Evolutionary conservation across 345 rosid species (phyloP), one percentile per base, ranked within the genome.

Genomic region (Syzygium oleosum): DNA sequence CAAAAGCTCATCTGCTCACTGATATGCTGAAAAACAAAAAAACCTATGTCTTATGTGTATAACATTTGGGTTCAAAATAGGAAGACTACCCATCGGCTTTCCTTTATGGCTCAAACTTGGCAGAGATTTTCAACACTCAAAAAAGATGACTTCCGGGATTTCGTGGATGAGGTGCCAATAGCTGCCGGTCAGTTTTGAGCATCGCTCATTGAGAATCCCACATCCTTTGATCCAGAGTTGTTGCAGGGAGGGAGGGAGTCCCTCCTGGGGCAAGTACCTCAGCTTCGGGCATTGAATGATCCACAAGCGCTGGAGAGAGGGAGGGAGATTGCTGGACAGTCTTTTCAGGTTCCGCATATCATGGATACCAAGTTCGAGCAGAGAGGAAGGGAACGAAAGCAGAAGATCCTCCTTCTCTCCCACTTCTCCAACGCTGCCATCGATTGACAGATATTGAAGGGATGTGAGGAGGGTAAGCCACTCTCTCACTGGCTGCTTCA

Each of bases 161-260:
- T 58, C 12, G 63, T 0, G 7, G 12, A 58, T 58, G 29, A 58
- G 63, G 15, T 25, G 0, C 14, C 27, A 55, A 22, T 55, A 0
- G 59, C 14, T 10, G 63, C 63, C 63, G 15, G 29, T 58, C 29
- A 11, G 29, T 58, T 54, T 19, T 5, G 5, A 10, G 63, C 63
- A 58, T 5, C 63, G 1, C 63, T 58, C 7, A n/a, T 58, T 8
- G 5, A 58, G 29, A 58, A 58, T 10, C 63, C 27, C 27, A 11
- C 63, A 58, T 58, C 27, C 3, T 11, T 4, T 14, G 0, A 0
- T 58, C 29, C 3, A 0, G 29, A 58, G 29, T 4, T 4, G 6
- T 27, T 58, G 13, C 2, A 58, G 1, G 63, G 63, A 10, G 6
- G 63, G 63, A 56, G 63, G 63, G 29, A 58, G 63, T 13, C 63